These are phyloP conservation scores for Talaromyces sp. DNA, from an alignment of 2,329 filamentous ascomycete species.

Conservation along the genomic window DNA sequence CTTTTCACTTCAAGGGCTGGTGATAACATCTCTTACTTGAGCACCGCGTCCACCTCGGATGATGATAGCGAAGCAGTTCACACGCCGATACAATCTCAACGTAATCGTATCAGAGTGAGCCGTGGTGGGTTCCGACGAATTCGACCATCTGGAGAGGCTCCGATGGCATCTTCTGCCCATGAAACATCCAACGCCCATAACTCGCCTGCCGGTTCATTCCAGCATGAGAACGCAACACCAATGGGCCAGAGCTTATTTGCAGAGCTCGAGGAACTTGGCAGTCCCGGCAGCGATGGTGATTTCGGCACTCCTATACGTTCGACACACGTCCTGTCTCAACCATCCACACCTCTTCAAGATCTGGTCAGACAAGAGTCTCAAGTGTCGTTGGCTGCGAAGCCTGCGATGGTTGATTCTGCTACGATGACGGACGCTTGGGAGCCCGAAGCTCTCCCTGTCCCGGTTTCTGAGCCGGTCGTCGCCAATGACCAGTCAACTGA, in stretches of 20 bases:
- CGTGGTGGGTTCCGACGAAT: slow-evolving; percentile 55
- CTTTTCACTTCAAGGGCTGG: slow-evolving; percentile 41
- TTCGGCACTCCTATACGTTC: slow-evolving; percentile 37
- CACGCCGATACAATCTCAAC: slow-evolving; percentile 60
- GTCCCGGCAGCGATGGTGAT: slow-evolving; percentile 66
- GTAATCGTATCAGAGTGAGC: slow-evolving; percentile 67
- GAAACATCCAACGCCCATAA: slow-evolving; percentile 41
- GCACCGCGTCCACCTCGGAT: slow-evolving; percentile 81
- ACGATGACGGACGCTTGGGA: slow-evolving; percentile 60
- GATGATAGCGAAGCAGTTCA: slow-evolving; percentile 65
- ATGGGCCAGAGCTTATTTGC: slow-evolving; percentile 79
- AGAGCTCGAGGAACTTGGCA: slow-evolving; percentile 76
- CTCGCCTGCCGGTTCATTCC: slow-evolving; percentile 51
- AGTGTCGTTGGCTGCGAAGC: slow-evolving; percentile 22
- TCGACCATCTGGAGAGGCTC: slow-evolving; percentile 41
- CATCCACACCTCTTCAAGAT: slow-evolving; percentile 37
- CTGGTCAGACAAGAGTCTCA: slow-evolving; percentile 32
- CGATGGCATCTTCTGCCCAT: slow-evolving; percentile 27
- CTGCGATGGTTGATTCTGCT: slow-evolving; percentile 54
- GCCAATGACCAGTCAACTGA: slow-evolving; percentile 10
- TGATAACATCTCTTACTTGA: slow-evolving; percentile 67
- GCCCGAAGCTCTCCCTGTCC: slow-evolving; percentile 16
- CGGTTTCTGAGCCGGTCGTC: background rate
- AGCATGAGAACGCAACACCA: slow-evolving; percentile 43
- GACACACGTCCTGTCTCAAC: slow-evolving; percentile 27